These are phyloP conservation scores for Akanthomyces muscarius DNA, from an alignment of 2,329 filamentous ascomycete genomes.

Conservation along the genomic window DNA sequence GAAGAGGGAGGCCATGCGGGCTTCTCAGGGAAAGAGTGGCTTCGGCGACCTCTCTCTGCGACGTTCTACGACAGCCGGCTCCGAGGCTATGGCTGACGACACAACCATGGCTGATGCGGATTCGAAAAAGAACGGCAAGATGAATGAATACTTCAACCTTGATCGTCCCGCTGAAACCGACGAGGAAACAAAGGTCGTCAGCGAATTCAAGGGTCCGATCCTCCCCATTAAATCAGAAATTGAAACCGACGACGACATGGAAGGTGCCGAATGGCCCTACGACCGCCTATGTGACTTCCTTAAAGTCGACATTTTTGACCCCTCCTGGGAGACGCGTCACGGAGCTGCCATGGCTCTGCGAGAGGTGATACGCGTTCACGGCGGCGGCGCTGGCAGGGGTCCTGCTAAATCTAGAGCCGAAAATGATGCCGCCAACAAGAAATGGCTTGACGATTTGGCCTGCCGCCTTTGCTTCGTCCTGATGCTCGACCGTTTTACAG, in stretches of 20 bases:
- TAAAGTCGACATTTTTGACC: conserved; percentile 88
- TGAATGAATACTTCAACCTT: conserved; percentile 84
- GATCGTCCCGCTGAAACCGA: conserved; percentile 75
- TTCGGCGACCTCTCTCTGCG: conserved; percentile 81
- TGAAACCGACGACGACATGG: conserved; percentile 69
- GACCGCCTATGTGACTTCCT: conserved; percentile 92
- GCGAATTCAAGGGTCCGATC: conserved; percentile 86
- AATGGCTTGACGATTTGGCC: conserved; percentile 92
- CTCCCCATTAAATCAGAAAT: conserved; percentile 82
- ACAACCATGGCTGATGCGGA: conserved; percentile 49
- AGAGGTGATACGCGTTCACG: conserved; percentile 89
- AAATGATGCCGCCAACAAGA: conserved; percentile 75
- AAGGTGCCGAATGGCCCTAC: conserved; percentile 88
- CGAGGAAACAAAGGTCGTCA: conserved; percentile 87
- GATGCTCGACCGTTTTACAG: conserved; percentile 95
- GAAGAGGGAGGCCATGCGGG: conserved; percentile 83
- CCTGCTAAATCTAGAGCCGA: conserved; percentile 65
- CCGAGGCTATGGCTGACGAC: conserved; percentile 60
- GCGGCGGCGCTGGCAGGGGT: conserved; percentile 76
- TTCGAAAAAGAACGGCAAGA: conserved; percentile 58
- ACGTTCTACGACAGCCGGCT: conserved; percentile 56
- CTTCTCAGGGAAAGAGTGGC: conserved; percentile 78
- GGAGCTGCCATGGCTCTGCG: conserved; percentile 92
- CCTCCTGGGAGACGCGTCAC: conserved; percentile 91
- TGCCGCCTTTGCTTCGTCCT: conserved; percentile 92